Evolutionary conservation across 148 eudicot species (phyloP).

Genomic region (Dianthus caryophyllus): DNA sequence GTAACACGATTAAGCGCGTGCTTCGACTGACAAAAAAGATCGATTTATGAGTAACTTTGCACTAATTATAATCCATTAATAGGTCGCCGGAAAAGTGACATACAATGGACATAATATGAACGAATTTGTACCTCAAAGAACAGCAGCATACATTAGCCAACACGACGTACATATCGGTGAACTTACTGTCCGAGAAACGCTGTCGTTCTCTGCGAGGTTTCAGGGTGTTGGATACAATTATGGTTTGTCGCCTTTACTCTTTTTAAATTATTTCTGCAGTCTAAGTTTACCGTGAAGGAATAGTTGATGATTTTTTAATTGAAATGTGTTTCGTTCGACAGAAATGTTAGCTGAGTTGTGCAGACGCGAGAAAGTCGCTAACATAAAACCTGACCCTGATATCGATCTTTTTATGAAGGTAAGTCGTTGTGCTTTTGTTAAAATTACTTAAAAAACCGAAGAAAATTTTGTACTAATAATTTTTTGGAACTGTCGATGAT

Average conservation of each 20-base stretch:
- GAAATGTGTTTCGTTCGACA: constrained; percentile 19
- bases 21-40: too few relatives aligned
- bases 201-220: constrained; percentile 65
- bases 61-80: neutral
- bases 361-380: constrained; percentile 62
- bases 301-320: too few relatives aligned
- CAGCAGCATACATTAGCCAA: constrained; percentile 78
- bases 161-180: constrained; percentile 73
- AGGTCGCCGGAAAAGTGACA: constrained; percentile 6
- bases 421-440: neutral
- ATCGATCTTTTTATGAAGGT: constrained; percentile 80
- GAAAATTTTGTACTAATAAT: neutral
- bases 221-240: constrained; percentile 77
- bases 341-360: constrained; percentile 66
- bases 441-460: too few relatives aligned
- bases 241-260: constrained; percentile 30
- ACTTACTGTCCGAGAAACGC: constrained; percentile 82
- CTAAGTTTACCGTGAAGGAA: too few relatives aligned
- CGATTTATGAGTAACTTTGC: neutral
- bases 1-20: too few relatives aligned
- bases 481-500: neutral
- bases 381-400: constrained; percentile 72
- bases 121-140: constrained; percentile 72
- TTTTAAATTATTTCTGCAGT: neutral
- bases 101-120: constrained; percentile 14